A percentile compares a stretch with the other conserved stretches of the same genome.
Evolutionary conservation across 345 rosid species (phyloP).

Genomic region (Salix viminalis): DNA sequence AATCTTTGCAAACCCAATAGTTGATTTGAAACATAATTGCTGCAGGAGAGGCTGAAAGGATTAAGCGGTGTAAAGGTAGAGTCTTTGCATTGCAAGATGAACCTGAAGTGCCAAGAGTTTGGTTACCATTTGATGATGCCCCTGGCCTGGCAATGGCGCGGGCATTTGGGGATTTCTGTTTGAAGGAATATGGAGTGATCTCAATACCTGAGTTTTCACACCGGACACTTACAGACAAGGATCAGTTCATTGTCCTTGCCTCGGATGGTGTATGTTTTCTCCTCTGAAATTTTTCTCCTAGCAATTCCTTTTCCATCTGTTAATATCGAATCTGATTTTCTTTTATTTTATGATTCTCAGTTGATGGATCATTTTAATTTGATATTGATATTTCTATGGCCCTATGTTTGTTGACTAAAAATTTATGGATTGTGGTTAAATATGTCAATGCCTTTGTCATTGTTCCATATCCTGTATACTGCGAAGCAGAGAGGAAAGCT

Average conservation of each 20-base stretch:
- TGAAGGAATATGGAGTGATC: constrained; percentile 97
- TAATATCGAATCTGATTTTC: neutral
- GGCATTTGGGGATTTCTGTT: constrained; percentile 98
- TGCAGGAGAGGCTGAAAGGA: constrained; percentile 94
- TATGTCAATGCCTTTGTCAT: neutral
- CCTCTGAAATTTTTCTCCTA: neutral
- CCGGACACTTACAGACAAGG: constrained; percentile 69
- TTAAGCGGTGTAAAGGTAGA: constrained; percentile 89
- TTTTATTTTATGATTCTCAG: neutral
- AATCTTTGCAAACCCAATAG: neutral
- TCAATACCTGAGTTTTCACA: constrained; percentile 92
- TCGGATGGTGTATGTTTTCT: constrained; percentile 81
- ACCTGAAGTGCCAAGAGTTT: constrained; percentile 95
- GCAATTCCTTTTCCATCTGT: neutral
- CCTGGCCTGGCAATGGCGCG: constrained; percentile 99
- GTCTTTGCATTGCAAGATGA: constrained; percentile 98
- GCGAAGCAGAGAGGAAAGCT: neutral
- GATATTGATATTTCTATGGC: neutral
- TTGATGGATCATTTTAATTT: neutral
- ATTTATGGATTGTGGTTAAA: neutral
- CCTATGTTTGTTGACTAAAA: neutral
- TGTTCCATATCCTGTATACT: neutral
- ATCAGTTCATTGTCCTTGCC: constrained; percentile 94
- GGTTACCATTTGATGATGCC: constrained; percentile 99
- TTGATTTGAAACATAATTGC: constrained; percentile 11